Percentiles rank a stretch among this genome's conserved stretches.
phyloP scores from a whole-genome alignment of 2,329 filamentous ascomycete species.

The Monosporascus sp. region DNA sequence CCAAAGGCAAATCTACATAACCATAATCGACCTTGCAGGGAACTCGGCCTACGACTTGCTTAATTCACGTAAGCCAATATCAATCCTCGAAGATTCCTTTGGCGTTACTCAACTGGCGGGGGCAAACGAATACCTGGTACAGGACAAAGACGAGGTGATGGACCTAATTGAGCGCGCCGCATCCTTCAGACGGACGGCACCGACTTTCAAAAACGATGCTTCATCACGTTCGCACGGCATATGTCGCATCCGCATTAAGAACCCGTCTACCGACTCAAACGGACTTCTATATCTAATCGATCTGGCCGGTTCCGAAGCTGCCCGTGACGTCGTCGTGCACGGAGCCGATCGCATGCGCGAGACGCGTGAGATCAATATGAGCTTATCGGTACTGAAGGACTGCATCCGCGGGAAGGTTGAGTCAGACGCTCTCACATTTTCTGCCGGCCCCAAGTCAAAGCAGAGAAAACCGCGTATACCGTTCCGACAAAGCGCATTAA shows the following conservation, averaged over 20 bases:
- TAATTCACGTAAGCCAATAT: slow-evolving; percentile 34
- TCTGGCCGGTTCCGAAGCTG: slow-evolving; percentile 37
- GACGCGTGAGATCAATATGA: slow-evolving; percentile 42
- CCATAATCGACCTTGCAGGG: slow-evolving; percentile 35
- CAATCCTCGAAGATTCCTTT: slow-evolving; percentile 40
- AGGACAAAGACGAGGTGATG: slow-evolving; percentile 23
- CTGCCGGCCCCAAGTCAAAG: background rate
- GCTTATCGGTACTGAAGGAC: slow-evolving; percentile 45
- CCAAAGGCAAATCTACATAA: slow-evolving; percentile 27
- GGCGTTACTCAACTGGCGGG: slow-evolving; percentile 40
- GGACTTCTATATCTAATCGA: slow-evolving; percentile 41
- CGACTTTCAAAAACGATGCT: slow-evolving; percentile 40
- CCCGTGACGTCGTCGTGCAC: slow-evolving; percentile 36
- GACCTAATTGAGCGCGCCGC: slow-evolving; percentile 32
- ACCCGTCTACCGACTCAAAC: slow-evolving; percentile 25
- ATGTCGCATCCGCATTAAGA: slow-evolving; percentile 39
- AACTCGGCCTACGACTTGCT: slow-evolving; percentile 35
- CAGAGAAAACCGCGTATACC: slow-evolving; percentile 35
- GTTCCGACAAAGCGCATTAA: slow-evolving; percentile 41
- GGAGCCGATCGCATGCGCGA: slow-evolving; percentile 40
- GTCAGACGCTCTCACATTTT: slow-evolving; percentile 20
- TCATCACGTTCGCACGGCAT: slow-evolving; percentile 46
- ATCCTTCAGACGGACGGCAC: slow-evolving; percentile 34
- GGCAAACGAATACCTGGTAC: slow-evolving; percentile 33
- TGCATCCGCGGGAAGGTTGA: slow-evolving; percentile 43